A percentile compares a stretch with the other conserved stretches of the same genome.
Evolutionary conservation across 768 basidiomycete species (phyloP).

Genomic region (Amanita phalloides): DNA sequence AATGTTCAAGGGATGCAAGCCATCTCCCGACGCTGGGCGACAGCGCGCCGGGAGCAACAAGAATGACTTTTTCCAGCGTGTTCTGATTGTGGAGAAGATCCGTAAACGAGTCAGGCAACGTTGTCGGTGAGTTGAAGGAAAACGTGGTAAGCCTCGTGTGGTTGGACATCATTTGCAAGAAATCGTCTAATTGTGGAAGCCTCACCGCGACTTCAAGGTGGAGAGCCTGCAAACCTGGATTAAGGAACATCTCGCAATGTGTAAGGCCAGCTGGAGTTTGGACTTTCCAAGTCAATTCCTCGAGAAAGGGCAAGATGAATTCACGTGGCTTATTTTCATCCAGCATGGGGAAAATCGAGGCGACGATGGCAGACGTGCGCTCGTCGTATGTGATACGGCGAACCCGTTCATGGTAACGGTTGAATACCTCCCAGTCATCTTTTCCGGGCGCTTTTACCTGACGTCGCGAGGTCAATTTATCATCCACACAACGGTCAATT

Average conservation of each 20-base stretch:
- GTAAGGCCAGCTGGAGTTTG: constrained; percentile 59
- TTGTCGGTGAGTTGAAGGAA: constrained; percentile 59
- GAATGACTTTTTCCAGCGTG: constrained; percentile 45
- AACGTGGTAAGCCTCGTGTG: constrained; percentile 56
- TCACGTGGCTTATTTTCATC: constrained; percentile 51
- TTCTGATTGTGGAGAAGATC: constrained; percentile 52
- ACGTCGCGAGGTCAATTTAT: constrained; percentile 3
- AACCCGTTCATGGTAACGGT: constrained; percentile 60
- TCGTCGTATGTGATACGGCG: constrained; percentile 64
- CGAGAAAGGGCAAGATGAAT: constrained; percentile 61
- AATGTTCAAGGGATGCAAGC: constrained; percentile 51
- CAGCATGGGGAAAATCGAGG: constrained; percentile 57
- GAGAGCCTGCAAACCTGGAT: constrained; percentile 47
- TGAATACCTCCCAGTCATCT: constrained; percentile 59
- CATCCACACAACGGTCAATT: not conserved
- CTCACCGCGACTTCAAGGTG: constrained; percentile 52
- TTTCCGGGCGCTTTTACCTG: constrained; percentile 52
- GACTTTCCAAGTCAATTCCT: constrained; percentile 61
- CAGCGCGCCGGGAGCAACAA: constrained; percentile 69
- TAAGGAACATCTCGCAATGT: constrained; percentile 53
- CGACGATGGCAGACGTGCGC: constrained; percentile 33
- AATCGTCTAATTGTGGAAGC: constrained; percentile 46
- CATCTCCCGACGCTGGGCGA: constrained; percentile 63
- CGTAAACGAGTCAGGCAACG: constrained; percentile 62
- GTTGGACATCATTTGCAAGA: constrained; percentile 55